A percentile compares a stretch with the other conserved stretches of the same genome.
phyloP scores from a whole-genome alignment of 2,329 filamentous ascomycete species.

The Pestalotiopsis fici region DNA sequence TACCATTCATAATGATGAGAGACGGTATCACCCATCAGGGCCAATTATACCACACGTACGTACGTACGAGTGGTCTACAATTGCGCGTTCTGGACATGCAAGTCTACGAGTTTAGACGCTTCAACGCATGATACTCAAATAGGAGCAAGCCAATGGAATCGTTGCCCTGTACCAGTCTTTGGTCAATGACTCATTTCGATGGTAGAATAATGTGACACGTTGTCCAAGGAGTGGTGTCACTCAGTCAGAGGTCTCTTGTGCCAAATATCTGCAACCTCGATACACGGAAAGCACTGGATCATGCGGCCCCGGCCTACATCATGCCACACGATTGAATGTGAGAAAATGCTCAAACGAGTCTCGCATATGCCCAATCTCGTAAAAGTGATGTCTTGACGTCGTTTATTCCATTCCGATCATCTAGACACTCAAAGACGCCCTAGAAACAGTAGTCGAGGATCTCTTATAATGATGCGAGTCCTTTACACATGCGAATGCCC shows the following conservation, averaged over 20 bases:
- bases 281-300: not conserved
- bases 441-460: constrained; percentile 29
- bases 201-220: not conserved
- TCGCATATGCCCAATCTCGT: not conserved
- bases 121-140: not conserved
- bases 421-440: constrained; percentile 32
- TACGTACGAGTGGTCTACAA: no score
- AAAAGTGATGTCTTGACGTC: constrained; percentile 23
- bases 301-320: not conserved
- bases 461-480: constrained; percentile 13
- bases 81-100: no score
- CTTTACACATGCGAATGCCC: constrained; percentile 27
- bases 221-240: not conserved
- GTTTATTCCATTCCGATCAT: constrained; percentile 35
- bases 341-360: not conserved
- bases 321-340: not conserved
- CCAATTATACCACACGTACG: no score
- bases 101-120: no score
- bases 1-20: not conserved
- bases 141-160: not conserved
- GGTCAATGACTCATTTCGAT: not conserved
- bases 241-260: not conserved
- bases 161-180: not conserved
- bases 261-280: not conserved
- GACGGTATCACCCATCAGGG: not conserved